These are phyloP conservation scores for Microdochium bolleyi DNA, from an alignment of 2,329 filamentous ascomycete species.

Conservation along the genomic window DNA sequence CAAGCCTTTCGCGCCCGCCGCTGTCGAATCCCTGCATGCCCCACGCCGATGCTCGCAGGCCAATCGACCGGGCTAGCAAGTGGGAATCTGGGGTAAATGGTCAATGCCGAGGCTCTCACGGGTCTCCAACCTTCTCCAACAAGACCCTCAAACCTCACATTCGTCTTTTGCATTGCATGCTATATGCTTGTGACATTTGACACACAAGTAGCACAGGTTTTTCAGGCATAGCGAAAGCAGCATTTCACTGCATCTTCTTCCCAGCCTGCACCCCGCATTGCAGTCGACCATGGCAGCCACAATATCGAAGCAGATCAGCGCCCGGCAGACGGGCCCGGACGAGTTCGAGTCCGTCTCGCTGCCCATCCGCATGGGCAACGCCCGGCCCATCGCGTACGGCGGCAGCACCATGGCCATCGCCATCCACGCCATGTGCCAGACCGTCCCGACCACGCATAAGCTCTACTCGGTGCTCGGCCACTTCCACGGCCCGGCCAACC, in stretches of 20 bases:
- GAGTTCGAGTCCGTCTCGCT: conserved; percentile 4
- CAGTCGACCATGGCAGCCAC: conserved; percentile 2
- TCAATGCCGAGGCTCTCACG: background rate
- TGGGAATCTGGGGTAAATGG: background rate
- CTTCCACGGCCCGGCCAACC: conserved; percentile 36
- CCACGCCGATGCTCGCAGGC: background rate
- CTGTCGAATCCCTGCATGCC: background rate
- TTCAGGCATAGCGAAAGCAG: too few relatives aligned
- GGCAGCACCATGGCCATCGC: conserved; percentile 25
- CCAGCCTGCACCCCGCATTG: too few relatives aligned
- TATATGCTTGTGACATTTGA: too few relatives aligned
- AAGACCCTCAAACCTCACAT: background rate
- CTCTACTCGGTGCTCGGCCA: conserved; percentile 38
- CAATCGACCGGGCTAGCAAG: background rate
- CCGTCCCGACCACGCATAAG: conserved; percentile 25
- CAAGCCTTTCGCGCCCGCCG: background rate
- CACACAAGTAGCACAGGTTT: too few relatives aligned
- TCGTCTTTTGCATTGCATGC: background rate
- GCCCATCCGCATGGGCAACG: conserved; percentile 7
- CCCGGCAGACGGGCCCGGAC: conserved; percentile 4
- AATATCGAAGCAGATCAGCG: conserved; percentile 3
- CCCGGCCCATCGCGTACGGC: conserved; percentile 7
- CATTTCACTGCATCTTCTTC: too few relatives aligned
- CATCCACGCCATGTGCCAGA: conserved; percentile 29
- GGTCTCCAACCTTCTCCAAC: background rate